Conservation (phyloP, 208 protist species). For the Trypanosoma mega region DNA sequence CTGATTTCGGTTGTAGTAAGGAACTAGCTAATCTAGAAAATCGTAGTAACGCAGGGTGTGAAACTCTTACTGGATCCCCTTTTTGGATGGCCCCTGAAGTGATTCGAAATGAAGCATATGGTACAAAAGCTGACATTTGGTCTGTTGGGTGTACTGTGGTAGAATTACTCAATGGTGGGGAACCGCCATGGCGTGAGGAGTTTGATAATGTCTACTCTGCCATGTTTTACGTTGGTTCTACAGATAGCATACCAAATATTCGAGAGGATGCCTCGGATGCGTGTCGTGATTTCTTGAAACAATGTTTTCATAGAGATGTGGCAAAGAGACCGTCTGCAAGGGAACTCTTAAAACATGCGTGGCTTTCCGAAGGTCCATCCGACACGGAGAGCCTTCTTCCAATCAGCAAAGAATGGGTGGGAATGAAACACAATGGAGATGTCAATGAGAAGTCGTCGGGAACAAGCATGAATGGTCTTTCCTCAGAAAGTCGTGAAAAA, state of each 20-base stretch:
- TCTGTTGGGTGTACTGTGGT: slow-evolving; percentile 92
- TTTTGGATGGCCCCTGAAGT: slow-evolving; percentile 91
- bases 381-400: not conserved
- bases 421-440: too few relatives aligned
- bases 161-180: slow-evolving; percentile 88
- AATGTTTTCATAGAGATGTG: slow-evolving; percentile 77
- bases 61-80: slow-evolving; percentile 73
- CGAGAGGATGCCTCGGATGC: slow-evolving; percentile 68
- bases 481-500: too few relatives aligned
- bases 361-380: slow-evolving; percentile 27
- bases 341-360: slow-evolving; percentile 76
- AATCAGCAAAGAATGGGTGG: not conserved
- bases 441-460: too few relatives aligned
- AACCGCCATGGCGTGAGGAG: slow-evolving; percentile 69
- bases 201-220: slow-evolving; percentile 83
- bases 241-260: slow-evolving; percentile 63
- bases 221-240: slow-evolving; percentile 79
- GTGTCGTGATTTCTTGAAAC: slow-evolving; percentile 66
- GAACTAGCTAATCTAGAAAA: slow-evolving; percentile 59
- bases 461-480: too few relatives aligned
- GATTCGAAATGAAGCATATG: slow-evolving; percentile 80
- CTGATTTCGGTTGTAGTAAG: slow-evolving; percentile 84
- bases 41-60: slow-evolving; percentile 55
- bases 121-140: slow-evolving; percentile 92
- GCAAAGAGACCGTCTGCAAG: slow-evolving; percentile 61